Percentiles rank a stretch among this genome's conserved stretches.
Evolutionary conservation across 768 basidiomycete genomes (phyloP).

Genomic region (Dendrothele bispora): DNA sequence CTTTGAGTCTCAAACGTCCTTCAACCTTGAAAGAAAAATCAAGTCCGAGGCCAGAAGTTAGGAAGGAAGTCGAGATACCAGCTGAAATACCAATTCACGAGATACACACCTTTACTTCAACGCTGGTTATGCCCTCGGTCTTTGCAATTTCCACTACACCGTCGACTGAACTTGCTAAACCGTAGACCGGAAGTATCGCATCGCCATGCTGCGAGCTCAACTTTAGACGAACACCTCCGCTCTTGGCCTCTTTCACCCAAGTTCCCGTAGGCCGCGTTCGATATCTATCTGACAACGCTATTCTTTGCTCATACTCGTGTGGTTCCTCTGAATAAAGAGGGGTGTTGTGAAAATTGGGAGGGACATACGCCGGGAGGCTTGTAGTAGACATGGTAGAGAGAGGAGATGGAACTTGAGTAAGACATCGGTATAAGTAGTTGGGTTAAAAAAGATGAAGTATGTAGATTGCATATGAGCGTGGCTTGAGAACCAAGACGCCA

Average conservation of each 20-base stretch:
- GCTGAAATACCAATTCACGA: not conserved
- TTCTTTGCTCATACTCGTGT: conserved; percentile 48
- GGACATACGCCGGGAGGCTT: conserved; percentile 50
- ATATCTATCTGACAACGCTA: conserved; percentile 44
- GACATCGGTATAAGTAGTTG: too few species aligned
- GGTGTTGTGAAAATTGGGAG: conserved; percentile 33
- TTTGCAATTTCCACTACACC: conserved; percentile 58
- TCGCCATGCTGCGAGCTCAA: conserved; percentile 46
- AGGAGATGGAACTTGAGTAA: not conserved
- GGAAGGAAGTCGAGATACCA: not conserved
- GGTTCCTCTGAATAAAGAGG: conserved; percentile 59
- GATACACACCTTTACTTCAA: conserved; percentile 60
- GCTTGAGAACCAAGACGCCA: too few species aligned
- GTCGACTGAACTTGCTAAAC: conserved; percentile 47
- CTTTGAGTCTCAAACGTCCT: conserved; percentile 56
- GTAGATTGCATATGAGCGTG: too few species aligned
- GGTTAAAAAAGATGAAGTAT: too few species aligned
- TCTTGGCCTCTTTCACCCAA: conserved; percentile 61
- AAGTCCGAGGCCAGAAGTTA: not conserved
- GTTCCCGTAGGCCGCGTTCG: conserved; percentile 41
- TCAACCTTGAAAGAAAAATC: conserved; percentile 46
- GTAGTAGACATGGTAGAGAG: conserved; percentile 48
- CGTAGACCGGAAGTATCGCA: conserved; percentile 56
- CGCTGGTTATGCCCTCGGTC: conserved; percentile 52
- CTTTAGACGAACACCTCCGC: conserved; percentile 50